Conservation (phyloP, 2,329 filamentous ascomycete species). For the Colletotrichum paranaense region DNA sequence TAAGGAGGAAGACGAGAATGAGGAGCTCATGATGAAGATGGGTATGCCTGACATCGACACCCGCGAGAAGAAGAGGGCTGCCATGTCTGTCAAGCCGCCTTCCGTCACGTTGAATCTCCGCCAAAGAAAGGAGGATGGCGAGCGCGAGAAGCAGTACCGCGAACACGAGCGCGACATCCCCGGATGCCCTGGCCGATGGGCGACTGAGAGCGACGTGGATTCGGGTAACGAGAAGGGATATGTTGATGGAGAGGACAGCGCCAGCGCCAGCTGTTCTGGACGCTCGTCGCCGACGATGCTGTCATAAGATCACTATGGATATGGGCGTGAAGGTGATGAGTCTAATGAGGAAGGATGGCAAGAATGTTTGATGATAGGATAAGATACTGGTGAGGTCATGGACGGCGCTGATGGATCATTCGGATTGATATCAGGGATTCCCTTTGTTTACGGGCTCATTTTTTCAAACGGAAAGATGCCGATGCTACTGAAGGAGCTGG, state of each 20-base stretch:
- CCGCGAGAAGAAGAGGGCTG: conserved; percentile 21
- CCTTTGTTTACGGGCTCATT: neutral
- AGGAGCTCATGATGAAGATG: conserved; percentile 39
- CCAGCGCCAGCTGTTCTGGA: conserved; percentile 21
- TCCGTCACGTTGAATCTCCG: conserved; percentile 26
- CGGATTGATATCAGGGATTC: conserved; percentile 21
- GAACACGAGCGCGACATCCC: conserved; percentile 33
- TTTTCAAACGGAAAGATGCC: neutral
- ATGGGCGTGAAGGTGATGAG: neutral
- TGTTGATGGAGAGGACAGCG: conserved; percentile 16
- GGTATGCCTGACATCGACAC: conserved; percentile 33
- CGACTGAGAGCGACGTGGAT: conserved; percentile 32
- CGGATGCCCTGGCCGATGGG: conserved; percentile 34
- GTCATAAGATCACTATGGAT: neutral
- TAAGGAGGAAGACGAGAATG: conserved; percentile 45
- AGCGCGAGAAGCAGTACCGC: conserved; percentile 30
- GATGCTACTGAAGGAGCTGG: neutral
- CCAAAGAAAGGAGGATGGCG: conserved; percentile 27
- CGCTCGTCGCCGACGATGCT: conserved; percentile 30
- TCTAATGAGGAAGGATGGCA: neutral
- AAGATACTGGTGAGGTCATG: neutral
- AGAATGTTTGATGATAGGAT: neutral
- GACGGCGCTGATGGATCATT: neutral
- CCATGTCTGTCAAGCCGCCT: conserved; percentile 5
- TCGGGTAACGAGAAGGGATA: conserved; percentile 36